Percentiles rank a stretch among this genome's conserved stretches.
Conservation (phyloP, 2,329 filamentous ascomycete genomes). For the Pseudogymnoascus sp. region DNA sequence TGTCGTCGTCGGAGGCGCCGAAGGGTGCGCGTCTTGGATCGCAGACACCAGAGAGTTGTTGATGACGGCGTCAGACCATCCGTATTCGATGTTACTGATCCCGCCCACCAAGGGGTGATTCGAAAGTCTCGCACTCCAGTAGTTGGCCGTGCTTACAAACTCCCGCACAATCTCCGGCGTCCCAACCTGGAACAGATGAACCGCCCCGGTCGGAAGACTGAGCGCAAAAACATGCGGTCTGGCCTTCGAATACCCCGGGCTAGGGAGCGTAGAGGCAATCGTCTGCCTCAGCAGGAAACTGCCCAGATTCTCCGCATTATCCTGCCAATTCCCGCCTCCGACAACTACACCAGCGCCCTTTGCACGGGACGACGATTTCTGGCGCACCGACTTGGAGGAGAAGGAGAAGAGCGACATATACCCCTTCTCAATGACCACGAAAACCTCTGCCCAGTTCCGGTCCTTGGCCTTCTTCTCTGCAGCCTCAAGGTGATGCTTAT, state of each 20-base stretch:
- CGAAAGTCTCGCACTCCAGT: slow-evolving; percentile 91
- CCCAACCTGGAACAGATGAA: slow-evolving; percentile 96
- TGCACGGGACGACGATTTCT: slow-evolving; percentile 51
- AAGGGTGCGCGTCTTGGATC: slow-evolving; percentile 39
- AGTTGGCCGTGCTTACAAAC: slow-evolving; percentile 90
- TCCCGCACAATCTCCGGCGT: slow-evolving; percentile 91
- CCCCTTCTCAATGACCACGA: slow-evolving; percentile 92
- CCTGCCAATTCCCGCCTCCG: slow-evolving; percentile 95
- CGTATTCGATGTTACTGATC: slow-evolving; percentile 95
- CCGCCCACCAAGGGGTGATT: slow-evolving; percentile 89
- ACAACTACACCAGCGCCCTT: slow-evolving; percentile 57
- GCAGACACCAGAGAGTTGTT: slow-evolving; percentile 38
- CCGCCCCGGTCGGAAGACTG: slow-evolving; percentile 82
- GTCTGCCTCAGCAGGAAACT: slow-evolving; percentile 85
- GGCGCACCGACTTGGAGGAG: slow-evolving; percentile 65
- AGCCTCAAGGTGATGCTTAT: slow-evolving; percentile 91
- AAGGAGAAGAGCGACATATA: slow-evolving; percentile 94
- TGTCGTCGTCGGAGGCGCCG: no score
- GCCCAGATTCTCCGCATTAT: slow-evolving; percentile 84
- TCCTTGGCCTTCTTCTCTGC: slow-evolving; percentile 90
- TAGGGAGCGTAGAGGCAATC: slow-evolving; percentile 79
- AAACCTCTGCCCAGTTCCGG: slow-evolving; percentile 88
- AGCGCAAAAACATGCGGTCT: slow-evolving; percentile 91
- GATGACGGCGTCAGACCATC: slow-evolving; percentile 83
- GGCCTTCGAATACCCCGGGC: slow-evolving; percentile 85